Evolutionary conservation across 352 stramenopile species (phyloP).

Genomic region (Paralagenidium karlingii): DNA sequence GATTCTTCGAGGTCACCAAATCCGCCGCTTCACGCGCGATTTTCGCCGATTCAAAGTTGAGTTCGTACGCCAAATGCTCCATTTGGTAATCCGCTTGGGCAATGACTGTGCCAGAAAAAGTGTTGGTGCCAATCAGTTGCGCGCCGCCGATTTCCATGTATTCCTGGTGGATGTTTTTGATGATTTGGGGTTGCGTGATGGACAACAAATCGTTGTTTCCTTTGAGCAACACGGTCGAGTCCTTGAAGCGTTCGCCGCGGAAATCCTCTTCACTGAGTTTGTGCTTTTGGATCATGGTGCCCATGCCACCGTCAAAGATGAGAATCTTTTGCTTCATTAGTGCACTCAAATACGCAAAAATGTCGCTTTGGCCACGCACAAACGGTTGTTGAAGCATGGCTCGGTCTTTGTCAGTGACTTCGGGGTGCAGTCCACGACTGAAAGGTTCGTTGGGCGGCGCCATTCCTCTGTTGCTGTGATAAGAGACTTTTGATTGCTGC

Average conservation of each 20-base stretch:
- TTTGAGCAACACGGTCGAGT: slow-evolving; percentile 88
- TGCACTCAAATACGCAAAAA: slow-evolving; percentile 59
- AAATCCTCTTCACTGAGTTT: slow-evolving; percentile 93
- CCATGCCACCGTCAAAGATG: slow-evolving; percentile 97
- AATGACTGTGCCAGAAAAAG: slow-evolving; percentile 94
- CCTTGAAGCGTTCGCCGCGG: slow-evolving; percentile 88
- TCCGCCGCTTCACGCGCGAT: slow-evolving; percentile 89
- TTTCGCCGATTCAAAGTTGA: slow-evolving; percentile 90
- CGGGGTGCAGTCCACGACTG: too few species aligned
- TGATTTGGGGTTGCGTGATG: slow-evolving; percentile 91
- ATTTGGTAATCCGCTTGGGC: slow-evolving; percentile 96
- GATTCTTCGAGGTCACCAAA: slow-evolving; percentile 87
- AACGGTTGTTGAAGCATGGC: slow-evolving; percentile 46
- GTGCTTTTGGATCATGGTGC: slow-evolving; percentile 94
- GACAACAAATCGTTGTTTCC: slow-evolving; percentile 97
- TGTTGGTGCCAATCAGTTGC: slow-evolving; percentile 96
- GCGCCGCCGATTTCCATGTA: slow-evolving; percentile 90
- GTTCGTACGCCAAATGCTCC: slow-evolving; percentile 91
- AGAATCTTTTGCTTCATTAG: slow-evolving; percentile 76
- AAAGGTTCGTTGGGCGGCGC: too few species aligned
- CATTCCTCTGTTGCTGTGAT: too few species aligned
- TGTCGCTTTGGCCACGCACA: slow-evolving; percentile 52
- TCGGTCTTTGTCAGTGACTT: slow-evolving; percentile 21
- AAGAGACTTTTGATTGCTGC: too few species aligned
- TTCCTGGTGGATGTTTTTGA: slow-evolving; percentile 90